Evolutionary conservation across 495 filamentous ascomycete species (phyloP).

Genomic region (Hypoxylon trugodes): DNA sequence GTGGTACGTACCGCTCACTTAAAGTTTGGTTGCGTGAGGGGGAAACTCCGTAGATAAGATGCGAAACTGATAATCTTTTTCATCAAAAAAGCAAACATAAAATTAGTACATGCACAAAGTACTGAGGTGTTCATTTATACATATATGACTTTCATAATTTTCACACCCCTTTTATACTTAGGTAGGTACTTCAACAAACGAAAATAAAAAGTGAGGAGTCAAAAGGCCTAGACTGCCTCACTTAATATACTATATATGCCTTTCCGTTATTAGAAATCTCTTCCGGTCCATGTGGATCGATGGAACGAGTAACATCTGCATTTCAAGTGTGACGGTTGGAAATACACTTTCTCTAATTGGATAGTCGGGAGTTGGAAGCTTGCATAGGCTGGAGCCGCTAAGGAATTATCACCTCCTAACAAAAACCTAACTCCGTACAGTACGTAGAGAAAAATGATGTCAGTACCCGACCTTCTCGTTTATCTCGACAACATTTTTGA

Average conservation of each 20-base stretch:
- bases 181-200: neutral
- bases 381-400: constrained; percentile 26
- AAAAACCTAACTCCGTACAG: neutral
- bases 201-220: neutral
- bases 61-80: too few relatives aligned
- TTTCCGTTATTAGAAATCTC: neutral
- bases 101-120: too few relatives aligned
- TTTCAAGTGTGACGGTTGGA: constrained; percentile 16
- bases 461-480: constrained; percentile 21
- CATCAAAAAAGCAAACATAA: too few relatives aligned
- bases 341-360: constrained; percentile 35
- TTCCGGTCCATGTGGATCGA: constrained; percentile 1
- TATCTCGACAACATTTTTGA: neutral
- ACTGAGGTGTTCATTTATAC: constrained; percentile 7
- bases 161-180: constrained; percentile 1
- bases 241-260: neutral
- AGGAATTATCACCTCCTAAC: constrained; percentile 13
- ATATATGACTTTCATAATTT: neutral
- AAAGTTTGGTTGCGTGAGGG: constrained; percentile 10
- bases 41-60: constrained; percentile 41
- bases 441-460: constrained; percentile 30
- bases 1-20: constrained; percentile 36
- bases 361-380: neutral
- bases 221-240: neutral
- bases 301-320: neutral